These are phyloP conservation scores for Saposhnikovia divaricata DNA, from an alignment of 129 eudicot genomes.

Conservation along the genomic window DNA sequence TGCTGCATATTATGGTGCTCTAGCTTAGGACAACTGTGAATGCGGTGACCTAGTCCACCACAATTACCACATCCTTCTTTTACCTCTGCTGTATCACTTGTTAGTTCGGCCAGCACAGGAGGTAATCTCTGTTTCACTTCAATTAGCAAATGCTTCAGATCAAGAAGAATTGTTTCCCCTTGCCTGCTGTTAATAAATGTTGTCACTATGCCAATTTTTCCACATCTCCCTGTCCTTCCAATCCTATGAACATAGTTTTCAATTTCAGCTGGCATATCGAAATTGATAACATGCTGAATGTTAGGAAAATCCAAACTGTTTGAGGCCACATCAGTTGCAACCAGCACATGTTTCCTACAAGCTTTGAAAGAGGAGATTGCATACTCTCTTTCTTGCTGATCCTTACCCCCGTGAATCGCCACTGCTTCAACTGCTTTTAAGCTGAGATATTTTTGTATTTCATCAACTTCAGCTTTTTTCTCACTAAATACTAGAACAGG, in stretches of 20 bases:
- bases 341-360: not conserved
- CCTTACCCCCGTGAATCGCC: not conserved
- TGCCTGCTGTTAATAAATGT: not conserved
- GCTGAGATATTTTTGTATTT: not conserved
- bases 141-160: not conserved
- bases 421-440: not conserved
- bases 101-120: not conserved
- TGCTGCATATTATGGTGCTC: not conserved
- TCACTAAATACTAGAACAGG: constrained; percentile 1
- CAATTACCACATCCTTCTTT: not conserved
- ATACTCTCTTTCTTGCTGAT: not conserved
- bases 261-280: not conserved
- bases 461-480: not conserved
- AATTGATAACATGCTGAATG: not conserved
- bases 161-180: not conserved
- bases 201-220: not conserved
- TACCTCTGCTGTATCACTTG: not conserved
- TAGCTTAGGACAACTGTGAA: not conserved
- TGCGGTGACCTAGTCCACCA: not conserved
- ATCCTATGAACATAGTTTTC: not conserved
- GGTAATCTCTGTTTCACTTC: not conserved
- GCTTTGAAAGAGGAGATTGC: not conserved
- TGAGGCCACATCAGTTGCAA: not conserved
- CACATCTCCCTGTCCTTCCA: not conserved
- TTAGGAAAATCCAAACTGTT: not conserved